Evolutionary conservation across 2,329 filamentous ascomycete species (phyloP).

Genomic region (Pyrenochaeta sp.): DNA sequence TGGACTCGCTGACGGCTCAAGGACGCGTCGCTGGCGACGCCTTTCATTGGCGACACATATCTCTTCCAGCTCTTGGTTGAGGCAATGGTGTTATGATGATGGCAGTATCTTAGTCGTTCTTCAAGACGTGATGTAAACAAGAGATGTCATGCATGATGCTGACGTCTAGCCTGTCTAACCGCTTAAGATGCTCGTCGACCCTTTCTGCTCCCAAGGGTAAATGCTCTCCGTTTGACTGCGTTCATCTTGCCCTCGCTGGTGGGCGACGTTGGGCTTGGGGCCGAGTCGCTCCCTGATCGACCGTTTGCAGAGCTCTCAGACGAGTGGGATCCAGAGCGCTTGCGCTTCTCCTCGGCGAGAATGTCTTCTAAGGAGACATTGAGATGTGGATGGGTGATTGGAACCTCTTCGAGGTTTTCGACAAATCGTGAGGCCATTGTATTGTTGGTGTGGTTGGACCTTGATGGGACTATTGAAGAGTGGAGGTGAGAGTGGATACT

Average conservation of each 20-base stretch:
- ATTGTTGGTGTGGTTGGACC: constrained; percentile 5
- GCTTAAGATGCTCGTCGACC: constrained; percentile 24
- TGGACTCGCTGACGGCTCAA: neutral
- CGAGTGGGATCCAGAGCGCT: constrained; percentile 44
- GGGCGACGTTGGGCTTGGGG: constrained; percentile 35
- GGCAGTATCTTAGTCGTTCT: constrained; percentile 8
- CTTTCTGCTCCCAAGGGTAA: constrained; percentile 47
- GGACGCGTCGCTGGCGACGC: neutral
- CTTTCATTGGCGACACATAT: neutral
- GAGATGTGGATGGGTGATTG: constrained; percentile 49
- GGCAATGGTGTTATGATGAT: constrained; percentile 9
- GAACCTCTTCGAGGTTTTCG: constrained; percentile 49
- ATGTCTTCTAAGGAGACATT: constrained; percentile 52
- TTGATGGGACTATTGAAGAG: neutral
- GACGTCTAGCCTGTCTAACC: no score
- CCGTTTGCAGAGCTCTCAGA: constrained; percentile 30
- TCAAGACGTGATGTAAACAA: neutral
- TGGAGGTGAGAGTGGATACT: constrained; percentile 2
- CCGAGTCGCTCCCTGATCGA: constrained; percentile 33
- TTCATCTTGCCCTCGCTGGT: constrained; percentile 38
- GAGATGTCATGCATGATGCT: neutral
- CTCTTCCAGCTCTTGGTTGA: constrained; percentile 47
- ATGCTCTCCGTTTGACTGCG: constrained; percentile 33
- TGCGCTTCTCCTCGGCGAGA: constrained; percentile 48
- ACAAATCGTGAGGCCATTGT: constrained; percentile 50